Conservation (phyloP, 768 basidiomycete genomes). For the Rossbeevera mucosa region DNA sequence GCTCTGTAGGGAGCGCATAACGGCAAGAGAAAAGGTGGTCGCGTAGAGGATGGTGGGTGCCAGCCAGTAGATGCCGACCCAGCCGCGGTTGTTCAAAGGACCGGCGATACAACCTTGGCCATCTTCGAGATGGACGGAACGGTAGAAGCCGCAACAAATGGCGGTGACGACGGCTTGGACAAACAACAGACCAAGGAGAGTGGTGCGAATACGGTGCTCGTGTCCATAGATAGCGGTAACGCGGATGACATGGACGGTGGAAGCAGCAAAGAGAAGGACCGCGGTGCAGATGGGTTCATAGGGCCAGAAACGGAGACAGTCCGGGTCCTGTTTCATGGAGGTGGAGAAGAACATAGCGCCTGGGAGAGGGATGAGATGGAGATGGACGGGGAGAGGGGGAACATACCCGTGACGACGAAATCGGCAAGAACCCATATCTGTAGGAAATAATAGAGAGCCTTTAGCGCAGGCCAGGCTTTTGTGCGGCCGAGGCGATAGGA, state of each 20-base stretch:
- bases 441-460: slow-evolving; percentile 70
- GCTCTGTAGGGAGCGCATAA: slow-evolving; percentile 22
- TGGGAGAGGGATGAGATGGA: slow-evolving; percentile 25
- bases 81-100: slow-evolving; percentile 55
- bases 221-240: slow-evolving; percentile 74
- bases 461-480: slow-evolving; percentile 69
- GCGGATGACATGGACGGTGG: slow-evolving; percentile 74
- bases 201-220: slow-evolving; percentile 45
- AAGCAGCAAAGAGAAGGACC: slow-evolving; percentile 62
- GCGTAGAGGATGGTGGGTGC: slow-evolving; percentile 65
- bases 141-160: slow-evolving; percentile 73
- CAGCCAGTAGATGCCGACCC: slow-evolving; percentile 87
- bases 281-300: slow-evolving; percentile 87
- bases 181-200: slow-evolving; percentile 57
- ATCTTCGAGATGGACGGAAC: slow-evolving; percentile 66
- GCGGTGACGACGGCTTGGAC: slow-evolving; percentile 70
- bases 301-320: slow-evolving; percentile 68
- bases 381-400: background rate
- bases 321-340: slow-evolving; percentile 48
- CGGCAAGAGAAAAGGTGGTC: slow-evolving; percentile 23
- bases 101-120: slow-evolving; percentile 88
- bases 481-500: slow-evolving; percentile 67
- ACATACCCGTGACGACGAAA: slow-evolving; percentile 67
- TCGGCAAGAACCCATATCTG: slow-evolving; percentile 75
- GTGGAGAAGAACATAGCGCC: slow-evolving; percentile 85